Percentiles rank a stretch among this genome's conserved stretches.
Evolutionary conservation across 2,329 filamentous ascomycete species (phyloP).

Genomic region (Catunica adiposa): DNA sequence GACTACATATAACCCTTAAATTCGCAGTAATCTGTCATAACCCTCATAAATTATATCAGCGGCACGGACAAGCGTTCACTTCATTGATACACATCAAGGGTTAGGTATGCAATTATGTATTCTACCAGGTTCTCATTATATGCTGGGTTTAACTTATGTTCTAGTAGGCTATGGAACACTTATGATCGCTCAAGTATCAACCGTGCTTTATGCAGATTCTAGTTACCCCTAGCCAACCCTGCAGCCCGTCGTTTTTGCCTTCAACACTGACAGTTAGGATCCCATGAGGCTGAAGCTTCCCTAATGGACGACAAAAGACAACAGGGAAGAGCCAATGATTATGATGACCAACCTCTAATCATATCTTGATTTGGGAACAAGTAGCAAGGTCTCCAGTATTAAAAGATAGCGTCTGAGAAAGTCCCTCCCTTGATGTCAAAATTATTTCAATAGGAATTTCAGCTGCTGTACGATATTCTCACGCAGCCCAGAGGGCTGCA

Average conservation of each 20-base stretch:
- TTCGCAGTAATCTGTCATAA: not conserved
- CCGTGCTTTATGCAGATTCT: not conserved
- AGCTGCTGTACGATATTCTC: not conserved
- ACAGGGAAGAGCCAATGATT: too few species aligned
- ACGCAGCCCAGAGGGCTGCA: not conserved
- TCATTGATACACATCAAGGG: not conserved
- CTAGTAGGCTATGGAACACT: not conserved
- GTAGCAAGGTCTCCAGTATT: not conserved
- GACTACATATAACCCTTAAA: constrained; percentile 2
- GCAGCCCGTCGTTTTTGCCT: not conserved
- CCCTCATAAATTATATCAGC: not conserved
- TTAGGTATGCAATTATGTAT: not conserved
- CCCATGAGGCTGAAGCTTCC: not conserved
- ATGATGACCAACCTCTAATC: too few species aligned
- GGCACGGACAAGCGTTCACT: too few species aligned
- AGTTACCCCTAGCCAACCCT: not conserved
- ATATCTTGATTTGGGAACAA: too few species aligned
- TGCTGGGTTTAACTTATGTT: not conserved
- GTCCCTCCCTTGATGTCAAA: too few species aligned
- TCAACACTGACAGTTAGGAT: not conserved
- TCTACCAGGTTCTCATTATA: not conserved
- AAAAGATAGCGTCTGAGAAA: too few species aligned
- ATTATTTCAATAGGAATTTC: not conserved
- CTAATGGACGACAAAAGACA: not conserved
- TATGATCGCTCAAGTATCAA: not conserved